These are phyloP conservation scores for Suillus paluster DNA, from an alignment of 768 basidiomycete genomes.

Conservation along the genomic window DNA sequence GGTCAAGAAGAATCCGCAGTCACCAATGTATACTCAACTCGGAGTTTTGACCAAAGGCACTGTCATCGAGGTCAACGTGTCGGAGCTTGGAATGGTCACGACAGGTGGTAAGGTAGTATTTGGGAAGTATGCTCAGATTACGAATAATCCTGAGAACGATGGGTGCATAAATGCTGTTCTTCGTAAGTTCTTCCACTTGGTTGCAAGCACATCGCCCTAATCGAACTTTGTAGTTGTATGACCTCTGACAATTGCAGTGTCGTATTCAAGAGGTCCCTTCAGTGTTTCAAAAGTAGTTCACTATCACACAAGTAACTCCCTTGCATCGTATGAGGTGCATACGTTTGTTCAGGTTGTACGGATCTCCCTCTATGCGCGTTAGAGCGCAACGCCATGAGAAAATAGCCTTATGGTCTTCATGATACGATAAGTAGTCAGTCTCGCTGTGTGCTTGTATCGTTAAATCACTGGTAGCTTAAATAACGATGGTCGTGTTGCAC, in stretches of 20 bases:
- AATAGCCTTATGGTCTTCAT: background rate
- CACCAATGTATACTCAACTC: conserved; percentile 95
- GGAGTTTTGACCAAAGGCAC: conserved; percentile 99
- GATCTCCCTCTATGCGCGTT: background rate
- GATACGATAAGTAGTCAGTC: background rate
- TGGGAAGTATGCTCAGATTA: conserved; percentile 92
- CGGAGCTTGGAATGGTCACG: conserved; percentile 96
- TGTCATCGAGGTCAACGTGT: conserved; percentile 98
- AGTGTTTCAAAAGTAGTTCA: background rate
- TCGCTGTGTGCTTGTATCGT: background rate
- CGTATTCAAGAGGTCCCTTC: background rate
- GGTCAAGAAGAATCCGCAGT: conserved; percentile 99
- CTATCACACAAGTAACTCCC: background rate
- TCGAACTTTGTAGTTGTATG: background rate
- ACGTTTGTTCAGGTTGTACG: background rate
- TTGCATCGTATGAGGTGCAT: background rate
- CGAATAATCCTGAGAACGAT: conserved; percentile 95
- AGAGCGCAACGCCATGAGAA: background rate
- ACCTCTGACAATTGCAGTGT: background rate
- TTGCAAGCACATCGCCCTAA: background rate
- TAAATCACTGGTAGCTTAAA: background rate
- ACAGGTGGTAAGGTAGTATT: conserved; percentile 95
- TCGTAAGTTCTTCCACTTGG: conserved; percentile 52
- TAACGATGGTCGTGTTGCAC: background rate
- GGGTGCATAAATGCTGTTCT: conserved; percentile 96